Evolutionary conservation across 2,329 filamentous ascomycete genomes (phyloP), one percentile per base, ranked within the genome.

Genomic region (Colletotrichum somersetense): DNA sequence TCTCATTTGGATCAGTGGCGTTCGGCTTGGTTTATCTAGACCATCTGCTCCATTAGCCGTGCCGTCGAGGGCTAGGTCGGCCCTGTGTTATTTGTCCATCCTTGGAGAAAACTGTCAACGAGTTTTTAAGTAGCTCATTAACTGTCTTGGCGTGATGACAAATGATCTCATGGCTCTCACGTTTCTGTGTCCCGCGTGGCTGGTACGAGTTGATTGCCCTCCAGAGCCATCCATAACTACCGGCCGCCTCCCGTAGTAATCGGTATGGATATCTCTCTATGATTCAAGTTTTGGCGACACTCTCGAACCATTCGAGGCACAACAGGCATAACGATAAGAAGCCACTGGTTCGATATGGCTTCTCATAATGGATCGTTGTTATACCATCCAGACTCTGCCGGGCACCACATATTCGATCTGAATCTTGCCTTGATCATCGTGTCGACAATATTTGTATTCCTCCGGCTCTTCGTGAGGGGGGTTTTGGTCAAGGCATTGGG

Each of bases 371-470:
- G 48, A 16, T 72, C 70, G 8, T 20, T 70, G 40, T 16, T 55
- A 33, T 62, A 55, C 58, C 66, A 72, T 12, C 70, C 66, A 12
- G 35, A 50, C 23, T 72, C 70, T 18, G 46, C 23, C 26, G 70
- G 70, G 12, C 66, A 70, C 55, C 66, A 72, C 55, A 56, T 70
- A n/a, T 72, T 59, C 66, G 33, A 72, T 11, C 55, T 72, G 20
- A 71, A 71, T 42, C 55, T 73, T 20, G 67, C 67, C 16, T 40
- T 71, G 61, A 71, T 73, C 46, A 55, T 71, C 38, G 56, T 71
- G 7, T 73, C 71, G 18, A 71, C 67, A 12, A 33, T 71, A 50
- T 16, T 73, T 26, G 18, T 67, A 42, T 52, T 16, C 11, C 48
- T 71, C 10, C 48, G 67, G 18, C n/a, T 73, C n/a, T 62, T 57